Conservation (phyloP, 441 rosid genomes). For the California macrophylla region DNA sequence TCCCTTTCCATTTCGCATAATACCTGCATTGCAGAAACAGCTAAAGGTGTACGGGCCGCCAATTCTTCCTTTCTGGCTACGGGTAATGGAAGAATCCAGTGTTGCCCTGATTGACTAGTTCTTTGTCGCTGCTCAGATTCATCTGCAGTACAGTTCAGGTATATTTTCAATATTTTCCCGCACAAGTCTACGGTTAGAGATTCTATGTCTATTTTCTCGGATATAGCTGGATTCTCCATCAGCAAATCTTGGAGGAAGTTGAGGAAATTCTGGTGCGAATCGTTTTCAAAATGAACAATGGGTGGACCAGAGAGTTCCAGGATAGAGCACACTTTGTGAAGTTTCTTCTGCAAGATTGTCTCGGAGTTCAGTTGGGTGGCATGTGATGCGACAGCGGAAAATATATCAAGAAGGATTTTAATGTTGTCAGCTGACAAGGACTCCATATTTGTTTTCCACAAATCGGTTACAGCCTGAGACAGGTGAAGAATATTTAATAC, state of each 20-base stretch:
- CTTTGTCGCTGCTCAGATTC: neutral
- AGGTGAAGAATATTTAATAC: neutral
- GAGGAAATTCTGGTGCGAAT: conserved; percentile 61
- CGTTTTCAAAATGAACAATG: conserved; percentile 80
- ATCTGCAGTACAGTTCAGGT: conserved; percentile 29
- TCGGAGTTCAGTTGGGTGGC: conserved; percentile 58
- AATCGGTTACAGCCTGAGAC: conserved; percentile 59
- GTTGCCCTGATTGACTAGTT: conserved; percentile 24
- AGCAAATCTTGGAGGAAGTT: conserved; percentile 50
- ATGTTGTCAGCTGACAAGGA: conserved; percentile 43
- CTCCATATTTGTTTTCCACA: conserved; percentile 41
- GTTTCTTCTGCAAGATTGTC: conserved; percentile 46
- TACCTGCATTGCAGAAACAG: conserved; percentile 48
- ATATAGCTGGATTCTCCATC: conserved; percentile 30
- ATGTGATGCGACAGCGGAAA: conserved; percentile 53
- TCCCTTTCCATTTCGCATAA: conserved; percentile 45
- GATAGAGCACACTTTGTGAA: conserved; percentile 59
- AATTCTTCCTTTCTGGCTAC: conserved; percentile 70
- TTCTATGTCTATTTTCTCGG: conserved; percentile 47
- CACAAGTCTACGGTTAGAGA: conserved; percentile 47
- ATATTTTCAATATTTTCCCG: conserved; percentile 45
- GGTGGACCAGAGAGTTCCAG: conserved; percentile 77
- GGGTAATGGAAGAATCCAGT: conserved; percentile 65
- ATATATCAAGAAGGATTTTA: conserved; percentile 40
- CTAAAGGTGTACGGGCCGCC: conserved; percentile 60